Conservation (phyloP, 805 yeast genomes). For the Alloascoidea africana region DNA sequence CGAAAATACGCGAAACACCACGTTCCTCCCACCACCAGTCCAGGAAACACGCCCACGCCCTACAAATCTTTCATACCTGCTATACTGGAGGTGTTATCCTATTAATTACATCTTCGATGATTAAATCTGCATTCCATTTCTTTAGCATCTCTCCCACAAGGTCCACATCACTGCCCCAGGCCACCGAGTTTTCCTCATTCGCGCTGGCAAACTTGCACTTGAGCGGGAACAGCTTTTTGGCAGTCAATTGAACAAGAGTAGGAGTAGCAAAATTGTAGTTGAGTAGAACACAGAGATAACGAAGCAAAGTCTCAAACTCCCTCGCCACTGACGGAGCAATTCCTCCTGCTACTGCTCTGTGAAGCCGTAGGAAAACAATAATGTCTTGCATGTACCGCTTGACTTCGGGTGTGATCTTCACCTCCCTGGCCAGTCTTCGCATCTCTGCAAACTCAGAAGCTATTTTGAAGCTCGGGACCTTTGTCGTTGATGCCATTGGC, state of each 20-base stretch:
- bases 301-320: conserved; percentile 26
- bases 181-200: conserved; percentile 32
- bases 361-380: conserved; percentile 33
- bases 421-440: conserved; percentile 9
- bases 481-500: conserved; percentile 4
- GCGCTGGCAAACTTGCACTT: conserved; percentile 24
- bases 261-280: conserved; percentile 33
- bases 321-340: conserved; percentile 28
- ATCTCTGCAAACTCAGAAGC: conserved; percentile 2
- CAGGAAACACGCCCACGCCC: too few species aligned
- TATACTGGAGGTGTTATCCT: conserved; percentile 37
- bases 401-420: conserved; percentile 33
- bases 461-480: conserved; percentile 9
- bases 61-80: neutral
- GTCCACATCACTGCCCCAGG: conserved; percentile 39
- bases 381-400: conserved; percentile 41
- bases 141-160: conserved; percentile 25
- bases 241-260: conserved; percentile 32
- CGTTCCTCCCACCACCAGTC: too few species aligned
- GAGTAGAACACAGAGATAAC: conserved; percentile 26
- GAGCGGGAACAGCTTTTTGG: conserved; percentile 31
- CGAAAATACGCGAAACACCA: too few species aligned
- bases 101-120: conserved; percentile 35
- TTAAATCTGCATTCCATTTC: conserved; percentile 29
- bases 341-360: conserved; percentile 38